Evolutionary conservation across 2,329 filamentous ascomycete genomes (phyloP).

Genomic region (Thelonectria discophora): DNA sequence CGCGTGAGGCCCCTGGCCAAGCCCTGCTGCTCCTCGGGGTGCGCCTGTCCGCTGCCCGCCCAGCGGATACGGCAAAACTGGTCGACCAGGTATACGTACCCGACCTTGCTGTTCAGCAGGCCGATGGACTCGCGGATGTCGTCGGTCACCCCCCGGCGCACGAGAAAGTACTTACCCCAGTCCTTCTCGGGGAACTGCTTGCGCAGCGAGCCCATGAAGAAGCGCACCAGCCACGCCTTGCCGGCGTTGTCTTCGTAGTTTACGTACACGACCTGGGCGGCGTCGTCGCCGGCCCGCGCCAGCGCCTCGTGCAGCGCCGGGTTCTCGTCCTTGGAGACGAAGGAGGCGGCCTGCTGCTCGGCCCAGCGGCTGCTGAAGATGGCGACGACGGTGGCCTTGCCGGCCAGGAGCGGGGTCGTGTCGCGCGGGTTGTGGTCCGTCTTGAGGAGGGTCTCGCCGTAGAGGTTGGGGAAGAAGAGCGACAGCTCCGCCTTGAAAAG

Average conservation of each 20-base stretch:
- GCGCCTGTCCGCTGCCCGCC: slow-evolving; percentile 82
- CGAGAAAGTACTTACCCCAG: slow-evolving; percentile 70
- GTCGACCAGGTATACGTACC: slow-evolving; percentile 93
- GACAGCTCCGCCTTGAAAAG: slow-evolving; percentile 84
- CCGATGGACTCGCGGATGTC: slow-evolving; percentile 71
- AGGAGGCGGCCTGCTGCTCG: slow-evolving; percentile 79
- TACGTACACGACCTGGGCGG: slow-evolving; percentile 82
- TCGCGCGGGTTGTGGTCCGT: slow-evolving; percentile 61
- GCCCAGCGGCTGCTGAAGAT: slow-evolving; percentile 89
- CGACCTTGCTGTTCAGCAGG: slow-evolving; percentile 88
- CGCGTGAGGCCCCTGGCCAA: slow-evolving; percentile 71
- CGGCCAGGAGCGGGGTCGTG: slow-evolving; percentile 78
- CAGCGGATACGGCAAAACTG: slow-evolving; percentile 88
- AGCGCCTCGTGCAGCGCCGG: slow-evolving; percentile 73
- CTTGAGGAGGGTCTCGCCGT: slow-evolving; percentile 77
- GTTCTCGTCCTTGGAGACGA: slow-evolving; percentile 72
- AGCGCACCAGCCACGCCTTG: slow-evolving; percentile 65
- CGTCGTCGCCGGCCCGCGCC: slow-evolving; percentile 58
- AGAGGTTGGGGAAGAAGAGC: slow-evolving; percentile 93
- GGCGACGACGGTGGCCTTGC: slow-evolving; percentile 79
- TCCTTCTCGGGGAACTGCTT: slow-evolving; percentile 59
- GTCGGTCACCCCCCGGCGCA: slow-evolving; percentile 66
- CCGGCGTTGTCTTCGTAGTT: slow-evolving; percentile 87
- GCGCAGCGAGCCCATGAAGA: slow-evolving; percentile 65
- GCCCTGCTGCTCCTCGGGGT: slow-evolving; percentile 71